These are phyloP conservation scores for Mortierella antarctica DNA, from an alignment of 192 early-diverging fungal species.

Conservation along the genomic window DNA sequence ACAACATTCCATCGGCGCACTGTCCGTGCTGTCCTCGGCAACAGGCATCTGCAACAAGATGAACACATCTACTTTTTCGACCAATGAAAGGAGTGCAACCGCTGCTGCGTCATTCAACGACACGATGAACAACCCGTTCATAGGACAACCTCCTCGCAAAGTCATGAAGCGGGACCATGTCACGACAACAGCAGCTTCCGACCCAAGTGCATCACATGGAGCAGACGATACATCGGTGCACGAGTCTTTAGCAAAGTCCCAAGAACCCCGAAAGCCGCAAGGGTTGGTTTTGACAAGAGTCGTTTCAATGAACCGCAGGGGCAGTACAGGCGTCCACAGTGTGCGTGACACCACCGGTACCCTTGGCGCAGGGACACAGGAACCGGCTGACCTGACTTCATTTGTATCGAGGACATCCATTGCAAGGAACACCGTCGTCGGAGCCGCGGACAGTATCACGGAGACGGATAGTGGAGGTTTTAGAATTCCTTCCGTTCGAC, in stretches of 20 bases:
- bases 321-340: not conserved
- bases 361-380: too few relatives aligned
- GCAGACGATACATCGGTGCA: not conserved
- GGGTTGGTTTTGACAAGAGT: conserved; percentile 13
- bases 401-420: not conserved
- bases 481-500: not conserved
- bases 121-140: conserved; percentile 8
- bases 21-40: not conserved
- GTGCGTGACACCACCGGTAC: too few relatives aligned
- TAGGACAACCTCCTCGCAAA: conserved; percentile 13
- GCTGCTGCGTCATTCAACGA: not conserved
- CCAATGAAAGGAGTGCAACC: not conserved
- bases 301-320: not conserved
- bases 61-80: not conserved
- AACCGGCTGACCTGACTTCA: not conserved
- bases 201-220: not conserved
- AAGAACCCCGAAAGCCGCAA: not conserved
- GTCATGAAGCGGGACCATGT: not conserved
- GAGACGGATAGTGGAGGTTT: not conserved
- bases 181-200: not conserved
- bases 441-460: not conserved
- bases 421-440: too few relatives aligned
- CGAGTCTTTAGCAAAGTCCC: not conserved
- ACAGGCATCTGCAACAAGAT: not conserved
- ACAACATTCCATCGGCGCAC: not conserved